phyloP scores from a whole-genome alignment of 2,329 filamentous ascomycete genomes.

The Diplodia seriata region DNA sequence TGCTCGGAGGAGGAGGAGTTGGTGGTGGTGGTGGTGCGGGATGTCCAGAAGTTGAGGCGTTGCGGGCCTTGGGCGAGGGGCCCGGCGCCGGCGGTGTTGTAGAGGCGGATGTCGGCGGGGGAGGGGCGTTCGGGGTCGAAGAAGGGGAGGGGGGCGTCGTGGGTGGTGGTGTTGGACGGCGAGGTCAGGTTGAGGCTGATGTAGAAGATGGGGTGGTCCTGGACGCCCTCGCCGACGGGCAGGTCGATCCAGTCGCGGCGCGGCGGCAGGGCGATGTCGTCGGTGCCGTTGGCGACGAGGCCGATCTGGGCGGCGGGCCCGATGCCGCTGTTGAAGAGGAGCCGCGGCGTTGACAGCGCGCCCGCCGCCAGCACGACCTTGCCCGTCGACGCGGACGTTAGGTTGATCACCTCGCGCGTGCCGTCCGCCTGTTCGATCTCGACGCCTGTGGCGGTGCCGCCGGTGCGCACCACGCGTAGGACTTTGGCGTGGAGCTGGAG shows the following conservation, averaged over 20 bases:
- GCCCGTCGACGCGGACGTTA: constrained; percentile 61
- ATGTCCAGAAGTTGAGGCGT: constrained; percentile 58
- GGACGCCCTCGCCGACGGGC: constrained; percentile 58
- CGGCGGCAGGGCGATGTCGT: constrained; percentile 53
- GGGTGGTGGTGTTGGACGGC: constrained; percentile 35
- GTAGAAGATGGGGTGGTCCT: constrained; percentile 54
- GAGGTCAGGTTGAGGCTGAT: constrained; percentile 38
- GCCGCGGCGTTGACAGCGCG: constrained; percentile 71
- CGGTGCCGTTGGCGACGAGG: constrained; percentile 50
- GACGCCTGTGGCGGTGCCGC: constrained; percentile 69
- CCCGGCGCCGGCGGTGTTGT: constrained; percentile 45
- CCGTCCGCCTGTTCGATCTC: constrained; percentile 69
- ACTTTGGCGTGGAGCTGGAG: constrained; percentile 72
- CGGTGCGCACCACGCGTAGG: constrained; percentile 69
- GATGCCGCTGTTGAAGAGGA: constrained; percentile 73
- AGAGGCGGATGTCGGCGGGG: constrained; percentile 42
- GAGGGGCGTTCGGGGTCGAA: constrained; percentile 40
- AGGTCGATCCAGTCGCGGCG: constrained; percentile 57
- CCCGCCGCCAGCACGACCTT: constrained; percentile 73
- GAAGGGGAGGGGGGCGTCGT: constrained; percentile 25
- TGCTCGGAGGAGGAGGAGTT: too few relatives aligned
- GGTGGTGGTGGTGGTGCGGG: too few relatives aligned
- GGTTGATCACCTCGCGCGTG: constrained; percentile 64
- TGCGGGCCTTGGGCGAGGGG: constrained; percentile 55
- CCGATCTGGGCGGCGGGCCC: constrained; percentile 62